These are phyloP conservation scores for Lachnellula arida DNA, from an alignment of 2,329 filamentous ascomycete species.

Conservation along the genomic window DNA sequence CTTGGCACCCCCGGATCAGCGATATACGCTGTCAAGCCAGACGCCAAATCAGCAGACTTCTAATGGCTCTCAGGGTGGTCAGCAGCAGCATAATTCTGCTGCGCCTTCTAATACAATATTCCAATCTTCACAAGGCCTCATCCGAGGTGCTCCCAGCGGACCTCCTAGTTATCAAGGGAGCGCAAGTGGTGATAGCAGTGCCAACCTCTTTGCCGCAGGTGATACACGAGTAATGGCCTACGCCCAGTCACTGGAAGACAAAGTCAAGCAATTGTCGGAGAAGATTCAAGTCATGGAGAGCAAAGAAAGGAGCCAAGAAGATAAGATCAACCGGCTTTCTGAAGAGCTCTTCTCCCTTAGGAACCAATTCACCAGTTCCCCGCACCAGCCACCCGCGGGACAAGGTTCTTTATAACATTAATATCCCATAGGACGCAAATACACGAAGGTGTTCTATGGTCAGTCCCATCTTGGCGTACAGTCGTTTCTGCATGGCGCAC, in stretches of 20 bases:
- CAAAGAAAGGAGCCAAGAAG: conserved; percentile 22
- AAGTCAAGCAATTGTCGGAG: conserved; percentile 44
- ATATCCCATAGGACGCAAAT: conserved; percentile 21
- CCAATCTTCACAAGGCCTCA: conserved; percentile 45
- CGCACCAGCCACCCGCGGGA: conserved; percentile 9
- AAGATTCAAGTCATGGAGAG: conserved; percentile 39
- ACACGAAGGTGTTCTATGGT: conserved; percentile 25
- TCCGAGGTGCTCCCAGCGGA: conserved; percentile 16
- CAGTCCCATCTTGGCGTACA: conserved; percentile 19
- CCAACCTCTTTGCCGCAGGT: conserved; percentile 60
- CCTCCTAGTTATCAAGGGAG: conserved; percentile 45
- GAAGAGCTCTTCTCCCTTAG: conserved; percentile 27
- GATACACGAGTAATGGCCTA: conserved; percentile 67
- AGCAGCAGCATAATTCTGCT: conserved; percentile 24
- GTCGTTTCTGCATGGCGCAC: conserved; percentile 23
- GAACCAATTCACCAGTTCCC: conserved; percentile 19
- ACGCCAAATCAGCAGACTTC: conserved; percentile 20
- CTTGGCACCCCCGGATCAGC: conserved; percentile 31
- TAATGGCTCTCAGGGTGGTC: conserved; percentile 15
- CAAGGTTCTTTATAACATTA: conserved; percentile 21
- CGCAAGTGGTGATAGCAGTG: conserved; percentile 55
- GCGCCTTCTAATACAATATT: conserved; percentile 27
- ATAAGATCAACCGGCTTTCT: conserved; percentile 27
- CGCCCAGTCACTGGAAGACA: conserved; percentile 64
- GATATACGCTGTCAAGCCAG: conserved; percentile 30